Evolutionary conservation across 306 rosid genomes (phyloP).

Genomic region (Malus sylvestris): DNA sequence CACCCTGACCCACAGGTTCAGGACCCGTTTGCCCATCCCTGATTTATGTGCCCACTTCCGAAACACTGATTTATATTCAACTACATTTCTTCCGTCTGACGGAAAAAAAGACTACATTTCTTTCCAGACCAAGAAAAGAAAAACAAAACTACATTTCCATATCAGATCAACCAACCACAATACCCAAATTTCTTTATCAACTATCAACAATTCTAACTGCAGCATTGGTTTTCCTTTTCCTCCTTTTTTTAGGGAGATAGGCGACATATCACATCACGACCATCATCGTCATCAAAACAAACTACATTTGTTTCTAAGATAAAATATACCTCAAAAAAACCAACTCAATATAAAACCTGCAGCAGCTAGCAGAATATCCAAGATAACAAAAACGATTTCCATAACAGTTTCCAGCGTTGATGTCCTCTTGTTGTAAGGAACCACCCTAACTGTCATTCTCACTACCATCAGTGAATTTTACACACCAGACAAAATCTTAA

Average conservation of each 20-base stretch:
- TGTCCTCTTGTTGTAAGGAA: conserved; percentile 16
- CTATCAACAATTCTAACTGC: neutral
- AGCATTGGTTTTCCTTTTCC: neutral
- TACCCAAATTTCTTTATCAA: neutral
- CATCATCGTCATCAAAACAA: neutral
- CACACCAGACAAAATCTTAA: conserved; percentile 26
- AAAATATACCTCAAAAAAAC: neutral
- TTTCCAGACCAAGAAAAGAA: neutral
- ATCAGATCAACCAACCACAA: neutral
- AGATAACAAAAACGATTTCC: neutral
- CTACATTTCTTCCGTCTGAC: neutral
- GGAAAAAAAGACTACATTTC: no score
- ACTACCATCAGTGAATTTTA: conserved; percentile 22
- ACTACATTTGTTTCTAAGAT: neutral
- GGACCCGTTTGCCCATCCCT: no score
- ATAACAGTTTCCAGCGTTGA: neutral
- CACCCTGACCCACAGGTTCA: no score
- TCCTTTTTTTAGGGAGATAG: no score
- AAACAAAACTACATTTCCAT: no score
- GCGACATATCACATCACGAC: neutral
- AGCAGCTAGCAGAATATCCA: neutral
- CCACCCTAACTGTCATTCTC: conserved; percentile 24
- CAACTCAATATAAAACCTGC: neutral
- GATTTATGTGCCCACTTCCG: neutral
- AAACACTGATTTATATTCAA: neutral